Percentiles rank a stretch among this genome's conserved stretches.
Evolutionary conservation across 768 basidiomycete species (phyloP).

Genomic region (Termitomyces sp.): DNA sequence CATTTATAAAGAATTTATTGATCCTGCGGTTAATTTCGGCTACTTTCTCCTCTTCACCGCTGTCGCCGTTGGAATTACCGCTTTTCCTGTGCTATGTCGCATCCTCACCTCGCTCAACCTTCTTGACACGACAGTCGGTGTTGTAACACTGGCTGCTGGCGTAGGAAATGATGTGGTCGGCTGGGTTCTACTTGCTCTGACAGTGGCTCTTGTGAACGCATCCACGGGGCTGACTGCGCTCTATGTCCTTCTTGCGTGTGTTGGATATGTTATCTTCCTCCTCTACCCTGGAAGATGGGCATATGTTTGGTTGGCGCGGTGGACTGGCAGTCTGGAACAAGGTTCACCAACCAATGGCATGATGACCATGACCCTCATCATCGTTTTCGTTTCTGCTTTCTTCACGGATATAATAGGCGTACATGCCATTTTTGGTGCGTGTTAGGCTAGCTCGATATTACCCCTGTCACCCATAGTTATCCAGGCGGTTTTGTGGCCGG

Average conservation of each 20-base stretch:
- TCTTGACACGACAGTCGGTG: constrained; percentile 81
- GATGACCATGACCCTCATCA: constrained; percentile 76
- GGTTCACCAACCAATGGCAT: constrained; percentile 69
- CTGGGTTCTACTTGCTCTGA: constrained; percentile 81
- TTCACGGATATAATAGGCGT: constrained; percentile 87
- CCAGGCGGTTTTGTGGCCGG: constrained; percentile 80
- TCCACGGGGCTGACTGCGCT: constrained; percentile 70
- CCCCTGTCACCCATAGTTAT: not conserved
- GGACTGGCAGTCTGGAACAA: constrained; percentile 69
- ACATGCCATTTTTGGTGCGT: constrained; percentile 60
- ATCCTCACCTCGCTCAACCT: constrained; percentile 83
- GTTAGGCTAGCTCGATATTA: not conserved
- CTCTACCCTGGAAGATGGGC: constrained; percentile 61
- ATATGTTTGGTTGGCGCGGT: constrained; percentile 62
- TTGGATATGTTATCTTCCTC: constrained; percentile 66
- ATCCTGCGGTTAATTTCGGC: constrained; percentile 59
- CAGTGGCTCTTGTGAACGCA: constrained; percentile 83
- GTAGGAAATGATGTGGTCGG: constrained; percentile 77
- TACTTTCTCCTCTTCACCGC: constrained; percentile 86
- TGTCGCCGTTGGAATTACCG: constrained; percentile 79
- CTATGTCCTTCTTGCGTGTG: constrained; percentile 69
- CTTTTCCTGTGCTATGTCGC: constrained; percentile 80
- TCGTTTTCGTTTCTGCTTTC: constrained; percentile 75
- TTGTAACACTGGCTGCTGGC: constrained; percentile 79
- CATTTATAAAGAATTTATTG: constrained; percentile 67